phyloP scores from a whole-genome alignment of 495 filamentous ascomycete species.

The Aspergillus egyptiacus region DNA sequence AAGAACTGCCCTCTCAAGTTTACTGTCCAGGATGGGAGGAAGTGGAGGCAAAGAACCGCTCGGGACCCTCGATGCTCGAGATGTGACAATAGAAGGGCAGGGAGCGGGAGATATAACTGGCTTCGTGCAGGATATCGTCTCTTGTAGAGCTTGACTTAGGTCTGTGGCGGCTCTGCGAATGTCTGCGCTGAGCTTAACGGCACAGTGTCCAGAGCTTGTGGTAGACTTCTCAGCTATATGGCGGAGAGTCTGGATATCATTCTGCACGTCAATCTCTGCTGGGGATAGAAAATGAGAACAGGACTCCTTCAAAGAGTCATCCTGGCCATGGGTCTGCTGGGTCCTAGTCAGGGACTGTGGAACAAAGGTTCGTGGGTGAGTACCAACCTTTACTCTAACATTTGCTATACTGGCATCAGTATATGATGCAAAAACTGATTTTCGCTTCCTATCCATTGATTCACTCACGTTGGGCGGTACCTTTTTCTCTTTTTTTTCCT shows the following conservation, averaged over 20 bases:
- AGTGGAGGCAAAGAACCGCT: constrained; percentile 40
- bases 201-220: neutral
- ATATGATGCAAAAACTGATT: constrained; percentile 9
- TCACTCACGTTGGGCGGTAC: too few relatives aligned
- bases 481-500: too few relatives aligned
- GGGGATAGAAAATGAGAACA: neutral
- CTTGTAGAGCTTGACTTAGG: constrained; percentile 19
- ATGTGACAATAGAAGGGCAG: neutral
- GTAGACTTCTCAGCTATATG: neutral
- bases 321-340: neutral
- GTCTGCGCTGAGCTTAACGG: constrained; percentile 14
- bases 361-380: neutral
- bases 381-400: constrained; percentile 9
- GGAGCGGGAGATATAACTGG: neutral
- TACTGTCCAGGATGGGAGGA: constrained; percentile 51
- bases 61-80: neutral
- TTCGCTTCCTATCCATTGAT: constrained; percentile 22
- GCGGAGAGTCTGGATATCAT: constrained; percentile 13
- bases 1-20: constrained; percentile 57
- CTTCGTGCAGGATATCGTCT: neutral
- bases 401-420: neutral
- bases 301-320: neutral
- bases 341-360: neutral
- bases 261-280: neutral
- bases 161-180: constrained; percentile 20